Percentiles rank a stretch among this genome's conserved stretches.
Conservation (phyloP, 2,329 filamentous ascomycete genomes). For the Neonectria magnoliae region DNA sequence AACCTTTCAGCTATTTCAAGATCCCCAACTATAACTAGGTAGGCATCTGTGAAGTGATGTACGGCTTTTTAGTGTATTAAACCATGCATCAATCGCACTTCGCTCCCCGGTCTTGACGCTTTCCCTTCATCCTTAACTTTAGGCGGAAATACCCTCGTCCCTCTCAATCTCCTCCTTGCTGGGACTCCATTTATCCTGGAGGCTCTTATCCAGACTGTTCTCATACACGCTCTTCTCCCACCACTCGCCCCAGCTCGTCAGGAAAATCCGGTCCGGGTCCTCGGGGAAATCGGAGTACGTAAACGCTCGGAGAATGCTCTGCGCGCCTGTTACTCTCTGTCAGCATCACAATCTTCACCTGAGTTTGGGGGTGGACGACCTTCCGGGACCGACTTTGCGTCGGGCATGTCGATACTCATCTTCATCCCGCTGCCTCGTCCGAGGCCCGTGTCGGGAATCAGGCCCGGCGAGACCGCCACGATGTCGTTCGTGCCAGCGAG, state of each 20-base stretch:
- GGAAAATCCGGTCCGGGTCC: slow-evolving; percentile 62
- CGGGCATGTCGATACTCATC: slow-evolving; percentile 49
- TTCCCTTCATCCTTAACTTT: neutral
- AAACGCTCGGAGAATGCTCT: slow-evolving; percentile 57
- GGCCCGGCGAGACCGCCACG: slow-evolving; percentile 63
- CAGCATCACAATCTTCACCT: slow-evolving; percentile 9
- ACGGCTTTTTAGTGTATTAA: neutral
- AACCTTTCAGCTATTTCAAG: neutral
- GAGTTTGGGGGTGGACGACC: slow-evolving; percentile 45
- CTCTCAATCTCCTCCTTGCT: slow-evolving; percentile 59
- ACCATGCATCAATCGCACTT: neutral
- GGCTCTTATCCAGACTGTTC: slow-evolving; percentile 53
- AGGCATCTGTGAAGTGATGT: neutral
- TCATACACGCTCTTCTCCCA: slow-evolving; percentile 58
- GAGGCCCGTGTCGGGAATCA: slow-evolving; percentile 61
- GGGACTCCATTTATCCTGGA: slow-evolving; percentile 64
- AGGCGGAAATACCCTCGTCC: slow-evolving; percentile 47
- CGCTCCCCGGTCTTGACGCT: neutral
- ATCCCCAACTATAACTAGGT: no score
- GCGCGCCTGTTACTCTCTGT: slow-evolving; percentile 50
- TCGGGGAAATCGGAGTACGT: slow-evolving; percentile 58
- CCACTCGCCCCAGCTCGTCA: slow-evolving; percentile 68
- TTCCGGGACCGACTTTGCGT: slow-evolving; percentile 59
- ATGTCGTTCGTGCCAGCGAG: slow-evolving; percentile 56
- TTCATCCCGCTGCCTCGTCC: slow-evolving; percentile 44